Evolutionary conservation across 805 yeast species (phyloP).

Genomic region (Lipomyces starkeyi): DNA sequence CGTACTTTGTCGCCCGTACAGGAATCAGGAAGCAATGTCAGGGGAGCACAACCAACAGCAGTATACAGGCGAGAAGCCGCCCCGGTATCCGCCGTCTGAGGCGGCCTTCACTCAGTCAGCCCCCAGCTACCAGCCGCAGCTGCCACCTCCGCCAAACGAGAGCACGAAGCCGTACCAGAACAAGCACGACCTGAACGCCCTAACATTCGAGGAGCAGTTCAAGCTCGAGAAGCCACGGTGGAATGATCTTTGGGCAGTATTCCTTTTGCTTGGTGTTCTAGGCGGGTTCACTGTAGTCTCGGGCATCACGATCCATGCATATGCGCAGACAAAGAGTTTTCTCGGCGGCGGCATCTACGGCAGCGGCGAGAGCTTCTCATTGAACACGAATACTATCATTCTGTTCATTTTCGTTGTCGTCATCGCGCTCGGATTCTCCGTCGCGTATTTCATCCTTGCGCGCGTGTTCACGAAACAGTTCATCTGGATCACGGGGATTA

Average conservation of each 20-base stretch:
- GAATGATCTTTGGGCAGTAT: slow-evolving; percentile 72
- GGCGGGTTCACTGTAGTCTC: slow-evolving; percentile 76
- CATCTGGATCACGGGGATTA: slow-evolving; percentile 69
- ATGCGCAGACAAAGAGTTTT: slow-evolving; percentile 58
- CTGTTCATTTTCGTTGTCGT: slow-evolving; percentile 69
- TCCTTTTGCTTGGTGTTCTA: slow-evolving; percentile 56
- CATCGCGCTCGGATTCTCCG: slow-evolving; percentile 63
- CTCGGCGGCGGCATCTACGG: slow-evolving; percentile 70
- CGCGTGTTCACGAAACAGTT: slow-evolving; percentile 68
- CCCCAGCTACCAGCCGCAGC: slow-evolving; percentile 23
- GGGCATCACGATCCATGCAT: slow-evolving; percentile 68
- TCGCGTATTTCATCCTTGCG: slow-evolving; percentile 63
- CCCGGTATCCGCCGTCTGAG: slow-evolving; percentile 28
- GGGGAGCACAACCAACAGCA: slow-evolving; percentile 8
- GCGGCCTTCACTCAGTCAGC: slow-evolving; percentile 20
- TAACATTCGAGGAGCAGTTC: slow-evolving; percentile 68
- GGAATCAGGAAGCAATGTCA: neutral
- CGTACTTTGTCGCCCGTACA: neutral
- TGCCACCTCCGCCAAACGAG: slow-evolving; percentile 13
- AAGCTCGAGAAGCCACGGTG: slow-evolving; percentile 65
- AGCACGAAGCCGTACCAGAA: slow-evolving; percentile 9
- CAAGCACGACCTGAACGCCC: slow-evolving; percentile 45
- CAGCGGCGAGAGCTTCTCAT: slow-evolving; percentile 58
- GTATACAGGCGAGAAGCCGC: slow-evolving; percentile 15
- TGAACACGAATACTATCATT: slow-evolving; percentile 76